Evolutionary conservation across 169 alveolate species (phyloP), one percentile per base, ranked within the genome.

Genomic region (Eimeria zaria): DNA sequence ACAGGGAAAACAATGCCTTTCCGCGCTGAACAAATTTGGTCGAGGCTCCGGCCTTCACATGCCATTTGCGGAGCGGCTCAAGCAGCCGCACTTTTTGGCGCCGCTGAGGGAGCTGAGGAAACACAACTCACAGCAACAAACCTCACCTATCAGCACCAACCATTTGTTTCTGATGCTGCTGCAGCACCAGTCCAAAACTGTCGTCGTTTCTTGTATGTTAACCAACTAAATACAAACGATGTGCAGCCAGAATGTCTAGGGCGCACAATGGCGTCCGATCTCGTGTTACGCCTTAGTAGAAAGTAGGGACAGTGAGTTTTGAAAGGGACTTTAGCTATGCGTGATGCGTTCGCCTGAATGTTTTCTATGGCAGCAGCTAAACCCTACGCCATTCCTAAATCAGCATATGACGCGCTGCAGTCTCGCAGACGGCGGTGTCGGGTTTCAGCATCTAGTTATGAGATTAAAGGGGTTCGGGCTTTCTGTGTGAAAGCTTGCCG

Each of bases 21-120:
- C 51, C 36, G 80, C 80, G 36, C 18, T 30, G 46, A 27, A 69
- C 80, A 69, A 33, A 33, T 33, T 33, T 16, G 80, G 36, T 69
- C 8, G 39, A n/a, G 74, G 74, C 74, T 64, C 16, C 74, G 9
- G 74, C 74, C 39, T 64, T 16, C 22, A 0, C 4, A 8, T 69
- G 80, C 51, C 80, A 12, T 69, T 69, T 69, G 14, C n/a, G n/a
- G 80, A 22, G 58, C 88, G 46, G 36, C 62, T 78, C 48, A 78
- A 27, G 88, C 88, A 46, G 88, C 88, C 64, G 88, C 88, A 27
- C 62, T 41, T 78, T 46, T 46, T 44, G 62, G 58, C 88, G 88
- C n/a, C 24, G 62, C 88, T 78, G 36, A 11, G 88, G 88, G 67
- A 46, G 88, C 58, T 44, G 62, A 78, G 64, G 41, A 22, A 20